Conservation (phyloP, 305 asterid genomes). For the Rubia peregrina region DNA sequence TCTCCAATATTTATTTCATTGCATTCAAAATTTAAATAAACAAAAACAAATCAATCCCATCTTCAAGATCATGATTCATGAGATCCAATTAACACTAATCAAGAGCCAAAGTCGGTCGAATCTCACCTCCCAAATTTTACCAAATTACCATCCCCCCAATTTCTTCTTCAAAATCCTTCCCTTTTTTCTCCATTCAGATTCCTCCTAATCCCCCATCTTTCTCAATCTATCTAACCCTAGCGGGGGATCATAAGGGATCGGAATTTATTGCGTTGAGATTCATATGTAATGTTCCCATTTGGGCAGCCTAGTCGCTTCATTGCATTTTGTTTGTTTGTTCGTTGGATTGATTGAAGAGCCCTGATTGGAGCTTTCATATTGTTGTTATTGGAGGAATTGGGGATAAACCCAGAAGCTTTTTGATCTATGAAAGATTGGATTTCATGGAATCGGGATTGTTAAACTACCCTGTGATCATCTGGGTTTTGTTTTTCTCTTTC, state of each 20-base stretch:
- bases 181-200: conserved; percentile 1
- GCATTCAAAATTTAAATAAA: background rate
- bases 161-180: conserved; percentile 22
- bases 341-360: background rate
- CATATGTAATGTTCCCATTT: background rate
- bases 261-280: background rate
- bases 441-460: conserved; percentile 25
- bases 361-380: background rate
- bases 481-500: conserved; percentile 19
- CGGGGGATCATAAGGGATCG: conserved; percentile 23
- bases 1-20: background rate
- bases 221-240: conserved; percentile 4
- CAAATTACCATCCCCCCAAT: background rate
- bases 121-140: background rate
- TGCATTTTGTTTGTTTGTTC: background rate
- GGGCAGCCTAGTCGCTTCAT: background rate
- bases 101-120: too few relatives aligned
- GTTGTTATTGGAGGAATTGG: conserved; percentile 4
- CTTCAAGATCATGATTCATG: background rate
- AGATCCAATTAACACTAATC: background rate
- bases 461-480: conserved; percentile 15
- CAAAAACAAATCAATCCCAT: background rate
- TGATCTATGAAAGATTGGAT: background rate
- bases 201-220: background rate
- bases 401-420: conserved; percentile 21